phyloP scores from a whole-genome alignment of 495 filamentous ascomycete species.

The Penicillium argentinense region DNA sequence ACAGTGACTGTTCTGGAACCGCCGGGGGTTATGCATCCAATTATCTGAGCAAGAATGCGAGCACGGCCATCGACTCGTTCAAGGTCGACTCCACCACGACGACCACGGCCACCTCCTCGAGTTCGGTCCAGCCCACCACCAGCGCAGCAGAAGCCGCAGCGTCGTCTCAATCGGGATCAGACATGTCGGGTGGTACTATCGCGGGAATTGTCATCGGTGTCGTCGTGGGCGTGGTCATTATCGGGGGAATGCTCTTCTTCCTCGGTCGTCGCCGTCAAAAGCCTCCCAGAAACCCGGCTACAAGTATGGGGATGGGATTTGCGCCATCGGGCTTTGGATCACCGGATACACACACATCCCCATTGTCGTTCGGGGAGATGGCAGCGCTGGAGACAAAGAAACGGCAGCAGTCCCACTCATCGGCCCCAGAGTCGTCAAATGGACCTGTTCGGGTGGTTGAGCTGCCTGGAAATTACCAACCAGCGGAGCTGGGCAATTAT shows the following conservation, averaged over 20 bases:
- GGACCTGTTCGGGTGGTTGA: constrained; percentile 5
- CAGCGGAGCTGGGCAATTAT: constrained; percentile 3
- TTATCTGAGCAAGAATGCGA: constrained; percentile 8
- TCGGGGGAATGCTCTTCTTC: neutral
- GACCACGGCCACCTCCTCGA: neutral
- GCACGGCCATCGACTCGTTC: constrained; percentile 7
- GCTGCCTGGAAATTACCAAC: constrained; percentile 1
- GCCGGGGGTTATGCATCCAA: constrained; percentile 4
- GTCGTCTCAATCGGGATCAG: constrained; percentile 1
- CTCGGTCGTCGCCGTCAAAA: neutral
- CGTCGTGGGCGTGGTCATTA: constrained; percentile 3
- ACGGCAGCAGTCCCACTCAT: neutral
- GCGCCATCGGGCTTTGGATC: neutral
- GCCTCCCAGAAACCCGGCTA: neutral
- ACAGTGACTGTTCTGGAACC: constrained; percentile 7
- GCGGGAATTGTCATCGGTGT: constrained; percentile 11
- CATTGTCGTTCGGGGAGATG: neutral
- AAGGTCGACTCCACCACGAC: constrained; percentile 8
- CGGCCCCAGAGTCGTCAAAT: neutral
- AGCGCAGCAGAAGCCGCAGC: neutral
- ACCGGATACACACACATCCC: neutral
- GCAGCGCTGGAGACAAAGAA: neutral
- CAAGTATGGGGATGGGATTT: neutral
- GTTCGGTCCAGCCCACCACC: neutral
- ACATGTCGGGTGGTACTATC: constrained; percentile 3